phyloP scores from a whole-genome alignment of 2,329 filamentous ascomycete genomes.

The Aspergillus aculeatus region DNA sequence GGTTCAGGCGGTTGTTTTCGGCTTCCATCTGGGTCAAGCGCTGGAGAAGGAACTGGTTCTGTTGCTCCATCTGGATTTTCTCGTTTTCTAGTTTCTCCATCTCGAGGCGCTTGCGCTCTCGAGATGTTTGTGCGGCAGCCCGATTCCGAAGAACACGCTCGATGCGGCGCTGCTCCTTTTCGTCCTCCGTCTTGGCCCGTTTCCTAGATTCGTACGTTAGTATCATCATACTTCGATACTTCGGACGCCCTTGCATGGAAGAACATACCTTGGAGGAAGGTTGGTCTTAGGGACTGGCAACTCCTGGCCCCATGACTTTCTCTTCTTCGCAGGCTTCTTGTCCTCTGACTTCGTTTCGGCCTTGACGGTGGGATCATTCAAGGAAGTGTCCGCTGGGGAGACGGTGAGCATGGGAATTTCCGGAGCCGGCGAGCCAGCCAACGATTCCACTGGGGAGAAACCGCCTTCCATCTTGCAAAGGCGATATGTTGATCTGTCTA shows the following conservation, averaged over 20 bases:
- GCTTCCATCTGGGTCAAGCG: slow-evolving; percentile 61
- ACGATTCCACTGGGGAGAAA: slow-evolving; percentile 33
- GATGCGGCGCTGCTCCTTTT: slow-evolving; percentile 96
- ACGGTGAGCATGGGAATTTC: slow-evolving; percentile 41
- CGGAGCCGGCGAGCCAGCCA: slow-evolving; percentile 31
- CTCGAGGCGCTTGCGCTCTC: slow-evolving; percentile 86
- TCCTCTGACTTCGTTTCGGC: slow-evolving; percentile 42
- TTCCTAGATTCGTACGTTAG: slow-evolving; percentile 58
- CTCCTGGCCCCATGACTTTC: slow-evolving; percentile 98
- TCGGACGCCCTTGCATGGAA: neutral
- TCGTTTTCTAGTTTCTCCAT: slow-evolving; percentile 76
- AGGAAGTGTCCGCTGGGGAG: slow-evolving; percentile 42
- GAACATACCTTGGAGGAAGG: slow-evolving; percentile 75
- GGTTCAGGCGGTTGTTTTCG: slow-evolving; percentile 51
- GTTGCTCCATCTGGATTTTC: slow-evolving; percentile 64
- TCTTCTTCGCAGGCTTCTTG: slow-evolving; percentile 83
- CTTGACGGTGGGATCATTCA: slow-evolving; percentile 30
- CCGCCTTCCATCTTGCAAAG: slow-evolving; percentile 32
- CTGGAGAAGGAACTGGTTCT: slow-evolving; percentile 69
- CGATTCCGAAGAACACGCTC: slow-evolving; percentile 96
- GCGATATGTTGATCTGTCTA: slow-evolving; percentile 6
- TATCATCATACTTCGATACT: neutral
- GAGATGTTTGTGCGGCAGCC: slow-evolving; percentile 91
- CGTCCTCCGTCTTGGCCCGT: slow-evolving; percentile 96
- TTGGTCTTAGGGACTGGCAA: slow-evolving; percentile 96